Percentiles rank a stretch among this genome's conserved stretches.
These are phyloP conservation scores for Clavispora vitiphila DNA, from an alignment of 805 yeast species.

Conservation along the genomic window DNA sequence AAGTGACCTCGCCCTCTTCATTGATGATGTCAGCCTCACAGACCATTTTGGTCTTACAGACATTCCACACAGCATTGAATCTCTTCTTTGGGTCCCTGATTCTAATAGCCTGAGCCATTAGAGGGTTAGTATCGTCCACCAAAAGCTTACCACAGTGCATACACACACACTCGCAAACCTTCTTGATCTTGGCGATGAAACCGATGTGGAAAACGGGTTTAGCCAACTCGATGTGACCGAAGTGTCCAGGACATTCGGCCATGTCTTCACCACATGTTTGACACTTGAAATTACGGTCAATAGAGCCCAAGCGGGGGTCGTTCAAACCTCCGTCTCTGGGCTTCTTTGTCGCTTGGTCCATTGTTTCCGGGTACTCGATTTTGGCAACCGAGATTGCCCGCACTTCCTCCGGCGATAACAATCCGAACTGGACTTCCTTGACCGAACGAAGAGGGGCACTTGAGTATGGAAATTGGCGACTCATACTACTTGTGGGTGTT, in stretches of 20 bases:
- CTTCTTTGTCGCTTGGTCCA: constrained; percentile 93
- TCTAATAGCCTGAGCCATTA: constrained; percentile 81
- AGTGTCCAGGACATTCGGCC: constrained; percentile 99
- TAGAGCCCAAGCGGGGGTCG: constrained; percentile 95
- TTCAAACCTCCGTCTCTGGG: constrained; percentile 96
- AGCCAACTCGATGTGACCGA: constrained; percentile 97
- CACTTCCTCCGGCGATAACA: constrained; percentile 91
- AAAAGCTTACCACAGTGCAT: constrained; percentile 97
- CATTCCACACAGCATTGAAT: constrained; percentile 93
- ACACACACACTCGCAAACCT: constrained; percentile 93
- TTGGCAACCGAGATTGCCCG: constrained; percentile 98
- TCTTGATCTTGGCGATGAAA: constrained; percentile 90
- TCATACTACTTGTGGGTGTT: constrained; percentile 22
- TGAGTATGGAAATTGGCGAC: constrained; percentile 76
- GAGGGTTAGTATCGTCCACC: constrained; percentile 75
- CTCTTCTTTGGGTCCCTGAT: constrained; percentile 94
- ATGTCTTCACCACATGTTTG: constrained; percentile 99
- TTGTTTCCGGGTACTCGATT: constrained; percentile 98
- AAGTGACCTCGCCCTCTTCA: constrained; percentile 46
- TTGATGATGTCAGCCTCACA: constrained; percentile 86
- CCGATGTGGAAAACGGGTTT: constrained; percentile 99
- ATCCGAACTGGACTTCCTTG: constrained; percentile 97
- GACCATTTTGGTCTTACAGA: constrained; percentile 87
- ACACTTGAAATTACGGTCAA: constrained; percentile 95
- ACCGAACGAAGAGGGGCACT: constrained; percentile 98